phyloP scores from a whole-genome alignment of 2,329 filamentous ascomycete genomes.

The Escovopsis sp. region DNA sequence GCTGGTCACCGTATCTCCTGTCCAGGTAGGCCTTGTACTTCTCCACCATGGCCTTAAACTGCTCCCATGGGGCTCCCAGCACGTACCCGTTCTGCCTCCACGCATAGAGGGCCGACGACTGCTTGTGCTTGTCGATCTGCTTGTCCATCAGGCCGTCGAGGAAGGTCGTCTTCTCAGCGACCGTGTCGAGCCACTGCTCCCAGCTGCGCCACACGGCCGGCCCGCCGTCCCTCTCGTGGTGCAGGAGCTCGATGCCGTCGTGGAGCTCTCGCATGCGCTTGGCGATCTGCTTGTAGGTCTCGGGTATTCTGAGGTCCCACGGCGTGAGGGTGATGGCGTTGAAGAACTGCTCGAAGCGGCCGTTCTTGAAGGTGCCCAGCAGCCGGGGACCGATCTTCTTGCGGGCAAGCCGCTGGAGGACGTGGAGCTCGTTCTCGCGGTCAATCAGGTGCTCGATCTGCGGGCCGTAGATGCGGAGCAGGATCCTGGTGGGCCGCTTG shows the following conservation, averaged over 20 bases:
- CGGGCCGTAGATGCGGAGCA: slow-evolving; percentile 85
- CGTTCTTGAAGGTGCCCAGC: slow-evolving; percentile 84
- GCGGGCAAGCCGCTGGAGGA: slow-evolving; percentile 68
- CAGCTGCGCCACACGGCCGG: slow-evolving; percentile 84
- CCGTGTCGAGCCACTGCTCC: slow-evolving; percentile 74
- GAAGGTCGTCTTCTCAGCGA: slow-evolving; percentile 40
- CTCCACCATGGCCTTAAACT: slow-evolving; percentile 59
- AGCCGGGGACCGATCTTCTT: slow-evolving; percentile 89
- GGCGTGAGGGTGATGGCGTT: slow-evolving; percentile 69
- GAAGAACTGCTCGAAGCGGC: slow-evolving; percentile 90
- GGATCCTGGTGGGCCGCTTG: slow-evolving; percentile 47
- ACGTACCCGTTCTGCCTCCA: slow-evolving; percentile 63
- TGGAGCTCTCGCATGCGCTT: slow-evolving; percentile 96
- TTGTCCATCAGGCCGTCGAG: slow-evolving; percentile 43
- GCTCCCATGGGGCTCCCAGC: slow-evolving; percentile 69
- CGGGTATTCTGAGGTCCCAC: slow-evolving; percentile 59
- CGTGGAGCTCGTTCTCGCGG: slow-evolving; percentile 73
- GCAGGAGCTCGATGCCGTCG: slow-evolving; percentile 75
- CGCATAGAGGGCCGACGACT: slow-evolving; percentile 20
- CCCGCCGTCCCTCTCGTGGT: slow-evolving; percentile 60
- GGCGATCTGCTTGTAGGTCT: slow-evolving; percentile 82
- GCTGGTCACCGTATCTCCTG: slow-evolving; percentile 50
- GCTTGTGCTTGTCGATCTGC: slow-evolving; percentile 12
- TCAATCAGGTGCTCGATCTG: slow-evolving; percentile 95
- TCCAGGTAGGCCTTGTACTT: slow-evolving; percentile 66